A percentile compares a stretch with the other conserved stretches of the same genome.
Evolutionary conservation across 768 basidiomycete species (phyloP).

Genomic region (Lentinula guzmanii): DNA sequence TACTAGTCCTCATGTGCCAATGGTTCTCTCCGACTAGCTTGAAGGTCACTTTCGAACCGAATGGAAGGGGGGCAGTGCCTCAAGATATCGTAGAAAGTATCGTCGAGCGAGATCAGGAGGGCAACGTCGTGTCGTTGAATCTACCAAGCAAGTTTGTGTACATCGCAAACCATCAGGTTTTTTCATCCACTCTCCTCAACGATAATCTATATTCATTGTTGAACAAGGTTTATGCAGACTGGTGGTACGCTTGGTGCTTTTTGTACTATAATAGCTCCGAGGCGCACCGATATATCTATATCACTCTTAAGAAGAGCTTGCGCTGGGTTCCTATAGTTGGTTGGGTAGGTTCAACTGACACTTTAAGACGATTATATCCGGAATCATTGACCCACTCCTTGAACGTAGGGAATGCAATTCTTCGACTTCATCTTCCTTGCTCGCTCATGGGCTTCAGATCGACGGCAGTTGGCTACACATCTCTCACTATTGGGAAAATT

Average conservation of each 20-base stretch:
- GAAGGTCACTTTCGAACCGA: slow-evolving; percentile 65
- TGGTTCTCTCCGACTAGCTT: slow-evolving; percentile 78
- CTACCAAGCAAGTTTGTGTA: slow-evolving; percentile 77
- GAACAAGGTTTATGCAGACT: slow-evolving; percentile 65
- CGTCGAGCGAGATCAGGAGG: slow-evolving; percentile 49
- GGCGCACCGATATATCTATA: slow-evolving; percentile 71
- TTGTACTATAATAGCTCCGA: slow-evolving; percentile 62
- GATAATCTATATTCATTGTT: not conserved
- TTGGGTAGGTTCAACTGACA: slow-evolving; percentile 50
- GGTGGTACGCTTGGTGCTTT: slow-evolving; percentile 88
- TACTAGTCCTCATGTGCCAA: slow-evolving; percentile 68
- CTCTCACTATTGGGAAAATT: slow-evolving; percentile 65
- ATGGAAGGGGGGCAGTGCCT: slow-evolving; percentile 60
- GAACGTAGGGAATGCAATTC: slow-evolving; percentile 80
- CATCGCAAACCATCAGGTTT: slow-evolving; percentile 91
- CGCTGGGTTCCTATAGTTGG: slow-evolving; percentile 84
- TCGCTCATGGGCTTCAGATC: slow-evolving; percentile 87
- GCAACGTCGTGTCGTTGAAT: slow-evolving; percentile 54
- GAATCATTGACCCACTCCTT: not conserved
- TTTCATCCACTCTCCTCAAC: slow-evolving; percentile 8
- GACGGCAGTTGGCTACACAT: slow-evolving; percentile 54
- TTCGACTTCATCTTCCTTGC: slow-evolving; percentile 91
- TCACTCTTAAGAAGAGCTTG: slow-evolving; percentile 88
- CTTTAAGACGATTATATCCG: slow-evolving; percentile 3
- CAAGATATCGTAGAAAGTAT: slow-evolving; percentile 52